These are phyloP conservation scores for Wickerhamiella pararugosa DNA, from an alignment of 1,139 yeast species.

Conservation along the genomic window DNA sequence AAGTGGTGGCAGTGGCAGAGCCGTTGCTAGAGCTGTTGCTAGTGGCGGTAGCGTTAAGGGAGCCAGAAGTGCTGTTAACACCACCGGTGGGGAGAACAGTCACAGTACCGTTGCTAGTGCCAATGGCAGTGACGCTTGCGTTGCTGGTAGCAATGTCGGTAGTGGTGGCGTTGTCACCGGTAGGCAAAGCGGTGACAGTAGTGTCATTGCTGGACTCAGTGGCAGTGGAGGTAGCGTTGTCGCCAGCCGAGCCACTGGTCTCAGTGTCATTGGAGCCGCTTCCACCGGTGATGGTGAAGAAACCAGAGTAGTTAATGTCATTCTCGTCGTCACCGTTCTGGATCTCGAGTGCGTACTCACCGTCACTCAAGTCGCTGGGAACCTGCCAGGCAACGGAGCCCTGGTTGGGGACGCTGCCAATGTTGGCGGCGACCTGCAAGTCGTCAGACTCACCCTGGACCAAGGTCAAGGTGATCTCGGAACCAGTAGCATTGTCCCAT, in stretches of 20 bases:
- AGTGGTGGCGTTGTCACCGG: constrained; percentile 9
- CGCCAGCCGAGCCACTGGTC: constrained; percentile 8
- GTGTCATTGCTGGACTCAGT: constrained; percentile 4
- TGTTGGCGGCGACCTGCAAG: constrained; percentile 23
- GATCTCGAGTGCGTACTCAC: constrained; percentile 26
- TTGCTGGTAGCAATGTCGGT: constrained; percentile 9
- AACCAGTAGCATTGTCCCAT: constrained; percentile 25
- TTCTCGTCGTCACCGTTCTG: constrained; percentile 19
- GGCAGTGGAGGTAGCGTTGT: constrained; percentile 9
- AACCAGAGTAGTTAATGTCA: constrained; percentile 25
- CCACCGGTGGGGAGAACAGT: neutral
- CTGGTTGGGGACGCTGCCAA: constrained; percentile 23
- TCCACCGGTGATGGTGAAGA: constrained; percentile 20
- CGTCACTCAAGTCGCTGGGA: constrained; percentile 21
- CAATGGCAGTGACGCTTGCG: neutral
- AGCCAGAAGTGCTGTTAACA: constrained; percentile 3
- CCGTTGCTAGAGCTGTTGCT: neutral
- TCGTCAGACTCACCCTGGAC: constrained; percentile 23
- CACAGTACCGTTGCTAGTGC: constrained; percentile 2
- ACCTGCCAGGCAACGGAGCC: constrained; percentile 28
- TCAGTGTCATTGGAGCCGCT: constrained; percentile 9
- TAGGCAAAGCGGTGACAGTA: constrained; percentile 9
- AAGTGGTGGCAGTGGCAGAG: constrained; percentile 13
- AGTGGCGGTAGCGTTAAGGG: constrained; percentile 10
- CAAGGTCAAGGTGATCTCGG: constrained; percentile 21